Evolutionary conservation across 208 protist species (phyloP), one percentile per base, ranked within the genome.

Genomic region (Sergeia podlipaevii): DNA sequence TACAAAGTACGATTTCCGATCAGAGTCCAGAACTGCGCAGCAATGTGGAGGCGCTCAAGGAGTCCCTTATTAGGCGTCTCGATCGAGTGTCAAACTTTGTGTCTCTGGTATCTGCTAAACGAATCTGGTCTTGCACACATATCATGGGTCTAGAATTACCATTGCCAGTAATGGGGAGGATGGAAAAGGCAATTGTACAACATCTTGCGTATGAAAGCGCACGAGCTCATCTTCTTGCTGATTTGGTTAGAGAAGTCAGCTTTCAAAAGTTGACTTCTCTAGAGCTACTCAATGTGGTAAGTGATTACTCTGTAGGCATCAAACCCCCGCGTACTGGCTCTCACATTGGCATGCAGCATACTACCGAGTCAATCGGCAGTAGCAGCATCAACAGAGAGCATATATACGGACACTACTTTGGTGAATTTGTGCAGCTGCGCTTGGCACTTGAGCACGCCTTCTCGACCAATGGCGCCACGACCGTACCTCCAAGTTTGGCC

Each of bases 221-320:
- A 20, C 60, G 38, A 2, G 66, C 80, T 24, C 26, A 27, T 13
- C 18, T 18, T 4, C 49, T 80, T 28, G 58, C 49, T 5, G 34
- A 32, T 0, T 44, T 91, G 26, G 53, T 64, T 10, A 33, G 47
- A 2, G 69, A 37, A 0, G 29, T 68, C n/a, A 47, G 47, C 5
- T 36, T 28, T 2, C 60, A 82, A 29, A 71, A 77, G 47, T 53
- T 64, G 18, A 71, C 61, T 11, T 66, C 69, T 1, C 45, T 62
- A 3, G 58, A 66, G 20, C 23, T 88, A 18, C 56, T 92, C 18
- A 32, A 65, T n/a, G 26, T 34, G 4, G 7, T 79, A 37, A 66
- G 74, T 24, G 74, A 82, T 45, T 78, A 70, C 47, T 53, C 41
- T 37, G 53, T 86, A n/a, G 80, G 80, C n/a, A 71, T 72, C 37